Evolutionary conservation across 1,139 yeast genomes (phyloP).

Genomic region (Nakaseomyces kungkrabaensis): DNA sequence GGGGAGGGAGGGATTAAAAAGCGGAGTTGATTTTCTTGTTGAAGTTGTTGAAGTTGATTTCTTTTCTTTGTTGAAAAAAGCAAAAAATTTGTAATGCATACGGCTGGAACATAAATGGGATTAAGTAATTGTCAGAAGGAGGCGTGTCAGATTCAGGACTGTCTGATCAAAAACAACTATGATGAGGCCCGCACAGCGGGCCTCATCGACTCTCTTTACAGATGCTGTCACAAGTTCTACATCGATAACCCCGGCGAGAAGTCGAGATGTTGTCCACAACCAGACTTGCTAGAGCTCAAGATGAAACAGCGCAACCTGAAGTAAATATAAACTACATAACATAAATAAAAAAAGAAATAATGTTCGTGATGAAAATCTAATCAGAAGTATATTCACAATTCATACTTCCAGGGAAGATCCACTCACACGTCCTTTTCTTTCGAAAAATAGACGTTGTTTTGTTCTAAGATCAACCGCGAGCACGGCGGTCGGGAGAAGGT

Average conservation of each 20-base stretch:
- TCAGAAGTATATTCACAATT: slow-evolving; percentile 3
- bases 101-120: neutral
- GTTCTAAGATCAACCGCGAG: slow-evolving; percentile 86
- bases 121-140: slow-evolving; percentile 41
- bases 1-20: too few relatives aligned
- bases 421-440: slow-evolving; percentile 2
- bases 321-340: neutral
- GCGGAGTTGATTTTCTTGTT: too few relatives aligned
- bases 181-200: slow-evolving; percentile 55
- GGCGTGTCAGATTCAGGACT: slow-evolving; percentile 62
- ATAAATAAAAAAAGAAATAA: neutral
- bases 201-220: slow-evolving; percentile 48
- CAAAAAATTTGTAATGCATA: slow-evolving; percentile 11
- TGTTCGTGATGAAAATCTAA: slow-evolving; percentile 7
- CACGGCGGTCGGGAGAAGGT: slow-evolving; percentile 43
- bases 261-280: slow-evolving; percentile 59
- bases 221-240: slow-evolving; percentile 52
- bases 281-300: slow-evolving; percentile 44
- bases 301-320: slow-evolving; percentile 40
- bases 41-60: too few relatives aligned
- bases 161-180: slow-evolving; percentile 43
- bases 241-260: slow-evolving; percentile 38
- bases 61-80: slow-evolving; percentile 15
- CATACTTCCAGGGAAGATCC: slow-evolving; percentile 7
- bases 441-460: slow-evolving; percentile 14